These are phyloP conservation scores for Aspergillus mulundensis DNA, from an alignment of 495 filamentous ascomycete genomes.

Conservation along the genomic window DNA sequence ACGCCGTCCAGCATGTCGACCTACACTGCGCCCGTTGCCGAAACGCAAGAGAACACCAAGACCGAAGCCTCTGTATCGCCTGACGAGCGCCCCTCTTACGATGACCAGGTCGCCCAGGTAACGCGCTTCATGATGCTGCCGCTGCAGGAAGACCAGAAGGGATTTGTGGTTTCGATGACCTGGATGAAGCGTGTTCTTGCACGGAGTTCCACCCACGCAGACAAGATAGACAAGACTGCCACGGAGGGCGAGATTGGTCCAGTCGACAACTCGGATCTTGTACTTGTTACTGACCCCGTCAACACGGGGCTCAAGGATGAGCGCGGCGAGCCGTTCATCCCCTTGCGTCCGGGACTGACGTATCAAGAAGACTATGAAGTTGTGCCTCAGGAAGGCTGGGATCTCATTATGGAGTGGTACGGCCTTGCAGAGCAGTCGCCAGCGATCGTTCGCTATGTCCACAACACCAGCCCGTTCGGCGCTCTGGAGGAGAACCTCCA, in stretches of 20 bases:
- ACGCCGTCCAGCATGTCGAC: slow-evolving; percentile 31
- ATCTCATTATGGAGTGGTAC: slow-evolving; percentile 76
- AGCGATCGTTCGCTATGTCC: slow-evolving; percentile 69
- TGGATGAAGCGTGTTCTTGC: slow-evolving; percentile 77
- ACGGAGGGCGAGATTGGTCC: slow-evolving; percentile 67
- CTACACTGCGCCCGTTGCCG: slow-evolving; percentile 20
- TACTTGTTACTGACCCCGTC: slow-evolving; percentile 41
- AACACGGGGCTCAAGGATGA: slow-evolving; percentile 46
- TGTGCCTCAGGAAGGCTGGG: slow-evolving; percentile 75
- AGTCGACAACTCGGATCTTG: slow-evolving; percentile 76
- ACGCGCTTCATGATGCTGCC: slow-evolving; percentile 47
- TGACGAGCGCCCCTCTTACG: slow-evolving; percentile 52
- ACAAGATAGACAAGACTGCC: slow-evolving; percentile 54
- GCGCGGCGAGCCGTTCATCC: slow-evolving; percentile 60
- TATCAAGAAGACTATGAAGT: slow-evolving; percentile 69
- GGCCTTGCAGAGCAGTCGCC: slow-evolving; percentile 66
- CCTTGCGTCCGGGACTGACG: slow-evolving; percentile 66
- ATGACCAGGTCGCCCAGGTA: slow-evolving; percentile 74
- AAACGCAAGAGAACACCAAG: slow-evolving; percentile 15
- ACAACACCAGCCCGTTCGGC: slow-evolving; percentile 63
- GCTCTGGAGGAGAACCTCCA: slow-evolving; percentile 62
- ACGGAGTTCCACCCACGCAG: slow-evolving; percentile 55
- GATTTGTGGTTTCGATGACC: slow-evolving; percentile 69
- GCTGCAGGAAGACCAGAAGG: slow-evolving; percentile 64
- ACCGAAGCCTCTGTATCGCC: slow-evolving; percentile 12